Evolutionary conservation across 495 filamentous ascomycete genomes (phyloP), one percentile per base, ranked within the genome.

Genomic region (Hypomontagnella monticulosa): DNA sequence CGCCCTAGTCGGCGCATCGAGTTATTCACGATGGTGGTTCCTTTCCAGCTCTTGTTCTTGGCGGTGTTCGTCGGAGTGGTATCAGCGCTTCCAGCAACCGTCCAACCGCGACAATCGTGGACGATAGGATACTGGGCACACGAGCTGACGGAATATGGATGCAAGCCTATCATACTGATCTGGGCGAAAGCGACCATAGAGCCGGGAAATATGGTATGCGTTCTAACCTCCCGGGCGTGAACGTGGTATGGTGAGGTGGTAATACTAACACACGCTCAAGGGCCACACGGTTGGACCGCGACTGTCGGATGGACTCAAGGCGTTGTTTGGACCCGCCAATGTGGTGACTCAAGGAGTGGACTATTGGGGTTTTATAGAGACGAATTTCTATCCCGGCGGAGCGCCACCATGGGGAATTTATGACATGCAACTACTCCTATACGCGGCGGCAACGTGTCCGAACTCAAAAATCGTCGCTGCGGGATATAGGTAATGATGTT

Each of bases 161-260:
- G 81, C 58, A 75, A 70, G 48, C 73, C 74, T 10, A 74, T 81
- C 15, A 74, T 78, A 49, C 75, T 83, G 16, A 76, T 82, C 43
- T 83, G 79, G 52, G 82, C 82, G 0, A 78, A 81, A 58, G 82
- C 79, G 3, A 81, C 81, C 6, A 79, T 76, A 14, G 82, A 83
- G 51, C 50, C 73, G 3, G 82, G 81, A n/a, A 83, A 84, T 67
- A 79, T 83, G 80, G 81, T 83, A 76, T 23, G 67, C 51, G 23
- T 15, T 47, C n/a, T 18, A 8, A 15, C n/a, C 8, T 43, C 18
- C 12, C 11, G 12, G 3, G 2, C n/a, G n/a, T n/a, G n/a, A n/a
- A n/a, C n/a, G n/a, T n/a, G n/a, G n/a, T n/a, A n/a, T n/a, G n/a
- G 10, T 19, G 23, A 4, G 2, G 14, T 30, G 10, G 27, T 23